Evolutionary conservation across 352 stramenopile genomes (phyloP).

Genomic region (Phytopythium montanum): DNA sequence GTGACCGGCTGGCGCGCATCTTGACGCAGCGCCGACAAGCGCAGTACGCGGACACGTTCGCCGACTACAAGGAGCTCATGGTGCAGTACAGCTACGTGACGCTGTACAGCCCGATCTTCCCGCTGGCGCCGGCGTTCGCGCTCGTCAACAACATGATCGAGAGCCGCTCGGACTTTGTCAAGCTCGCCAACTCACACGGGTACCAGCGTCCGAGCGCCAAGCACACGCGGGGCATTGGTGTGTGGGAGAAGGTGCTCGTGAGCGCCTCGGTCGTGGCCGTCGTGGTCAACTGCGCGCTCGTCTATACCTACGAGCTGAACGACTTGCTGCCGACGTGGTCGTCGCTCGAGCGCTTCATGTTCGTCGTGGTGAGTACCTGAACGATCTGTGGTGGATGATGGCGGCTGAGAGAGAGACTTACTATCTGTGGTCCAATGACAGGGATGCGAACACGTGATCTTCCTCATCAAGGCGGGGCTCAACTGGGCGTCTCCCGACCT

Average conservation of each 20-base stretch:
- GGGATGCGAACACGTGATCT: constrained; percentile 52
- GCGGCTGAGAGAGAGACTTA: neutral
- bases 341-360: constrained; percentile 55
- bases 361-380: constrained; percentile 40
- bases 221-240: constrained; percentile 89
- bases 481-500: constrained; percentile 47
- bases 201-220: constrained; percentile 85
- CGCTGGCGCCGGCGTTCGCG: constrained; percentile 88
- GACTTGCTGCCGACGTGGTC: constrained; percentile 48
- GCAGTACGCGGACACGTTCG: constrained; percentile 62
- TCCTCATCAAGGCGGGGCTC: constrained; percentile 50
- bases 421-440: constrained; percentile 5
- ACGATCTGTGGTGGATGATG: neutral
- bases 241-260: constrained; percentile 93
- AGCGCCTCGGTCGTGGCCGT: constrained; percentile 91
- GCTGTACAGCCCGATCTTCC: constrained; percentile 90
- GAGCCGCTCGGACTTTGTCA: constrained; percentile 91
- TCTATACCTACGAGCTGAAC: constrained; percentile 72
- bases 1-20: constrained; percentile 42
- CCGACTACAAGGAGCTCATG: constrained; percentile 81
- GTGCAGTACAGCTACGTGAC: constrained; percentile 92
- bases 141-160: constrained; percentile 91
- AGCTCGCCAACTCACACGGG: constrained; percentile 84
- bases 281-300: constrained; percentile 92
- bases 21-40: constrained; percentile 59